Evolutionary conservation across 345 rosid genomes (phyloP).

Genomic region (Eucalyptus leucophloia): DNA sequence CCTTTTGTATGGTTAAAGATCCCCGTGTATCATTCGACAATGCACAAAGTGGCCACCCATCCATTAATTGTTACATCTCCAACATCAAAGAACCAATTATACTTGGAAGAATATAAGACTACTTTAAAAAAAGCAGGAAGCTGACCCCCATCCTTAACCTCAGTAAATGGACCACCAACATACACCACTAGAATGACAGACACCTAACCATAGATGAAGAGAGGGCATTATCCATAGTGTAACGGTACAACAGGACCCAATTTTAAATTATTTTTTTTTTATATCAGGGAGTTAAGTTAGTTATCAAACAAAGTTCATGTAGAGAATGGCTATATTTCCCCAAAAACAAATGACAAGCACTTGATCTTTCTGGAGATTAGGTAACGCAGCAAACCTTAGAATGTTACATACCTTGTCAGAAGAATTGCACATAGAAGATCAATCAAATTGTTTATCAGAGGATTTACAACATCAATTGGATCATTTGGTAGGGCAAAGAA

Average conservation of each 20-base stretch:
- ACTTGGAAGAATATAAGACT: background rate
- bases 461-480: constrained; percentile 71
- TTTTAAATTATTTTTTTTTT: background rate
- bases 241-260: background rate
- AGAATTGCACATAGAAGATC: constrained; percentile 95
- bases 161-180: background rate
- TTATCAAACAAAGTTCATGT: background rate
- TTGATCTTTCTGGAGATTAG: background rate
- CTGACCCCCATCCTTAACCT: background rate
- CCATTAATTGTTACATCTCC: background rate
- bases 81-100: background rate
- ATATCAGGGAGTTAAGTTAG: background rate
- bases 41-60: background rate
- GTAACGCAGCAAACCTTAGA: background rate
- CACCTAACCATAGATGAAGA: background rate
- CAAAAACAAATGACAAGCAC: background rate
- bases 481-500: constrained; percentile 91
- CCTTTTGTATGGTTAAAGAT: background rate
- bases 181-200: background rate
- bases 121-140: background rate
- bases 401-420: constrained; percentile 64
- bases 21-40: background rate
- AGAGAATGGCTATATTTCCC: background rate
- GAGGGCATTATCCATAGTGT: background rate
- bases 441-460: constrained; percentile 85